A percentile compares a stretch with the other conserved stretches of the same genome.
Conservation (phyloP, 2,329 filamentous ascomycete genomes). For the Microcyclospora tardicrescens region DNA sequence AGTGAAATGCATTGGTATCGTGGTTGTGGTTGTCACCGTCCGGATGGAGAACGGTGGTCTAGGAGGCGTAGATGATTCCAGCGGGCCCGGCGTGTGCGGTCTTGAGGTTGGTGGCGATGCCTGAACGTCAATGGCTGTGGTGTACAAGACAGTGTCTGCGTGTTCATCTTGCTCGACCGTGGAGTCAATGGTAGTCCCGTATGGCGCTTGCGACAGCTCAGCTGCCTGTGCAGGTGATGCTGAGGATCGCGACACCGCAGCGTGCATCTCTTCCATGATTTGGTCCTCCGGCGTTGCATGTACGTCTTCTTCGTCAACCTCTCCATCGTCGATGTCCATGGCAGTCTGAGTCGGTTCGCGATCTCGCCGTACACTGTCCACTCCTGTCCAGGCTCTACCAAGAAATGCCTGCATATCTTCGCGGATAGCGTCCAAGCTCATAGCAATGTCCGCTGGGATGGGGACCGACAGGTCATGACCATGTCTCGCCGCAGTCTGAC, state of each 20-base stretch:
- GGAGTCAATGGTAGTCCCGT: background rate
- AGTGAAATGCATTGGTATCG: conserved; percentile 35
- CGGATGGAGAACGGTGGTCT: conserved; percentile 22
- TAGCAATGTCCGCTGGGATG: conserved; percentile 10
- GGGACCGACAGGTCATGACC: conserved; percentile 27
- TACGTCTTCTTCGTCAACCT: background rate
- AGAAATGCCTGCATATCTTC: conserved; percentile 10
- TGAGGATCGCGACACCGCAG: conserved; percentile 2
- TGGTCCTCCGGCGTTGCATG: background rate
- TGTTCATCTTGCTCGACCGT: background rate
- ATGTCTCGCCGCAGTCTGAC: conserved; percentile 30
- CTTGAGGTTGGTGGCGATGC: conserved; percentile 18
- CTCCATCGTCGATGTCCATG: background rate
- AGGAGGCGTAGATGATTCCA: conserved; percentile 13
- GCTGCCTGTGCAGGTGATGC: conserved; percentile 1
- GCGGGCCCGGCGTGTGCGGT: conserved; percentile 12
- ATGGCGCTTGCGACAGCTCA: conserved; percentile 20
- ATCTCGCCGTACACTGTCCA: background rate
- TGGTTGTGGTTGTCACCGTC: conserved; percentile 36
- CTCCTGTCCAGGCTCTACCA: too few relatives aligned
- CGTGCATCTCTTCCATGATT: conserved; percentile 5
- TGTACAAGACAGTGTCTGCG: background rate
- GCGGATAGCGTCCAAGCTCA: conserved; percentile 7
- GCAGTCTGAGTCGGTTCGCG: background rate
- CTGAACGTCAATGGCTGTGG: background rate